Evolutionary conservation across 768 basidiomycete species (phyloP).

Genomic region (Bullera alba): DNA sequence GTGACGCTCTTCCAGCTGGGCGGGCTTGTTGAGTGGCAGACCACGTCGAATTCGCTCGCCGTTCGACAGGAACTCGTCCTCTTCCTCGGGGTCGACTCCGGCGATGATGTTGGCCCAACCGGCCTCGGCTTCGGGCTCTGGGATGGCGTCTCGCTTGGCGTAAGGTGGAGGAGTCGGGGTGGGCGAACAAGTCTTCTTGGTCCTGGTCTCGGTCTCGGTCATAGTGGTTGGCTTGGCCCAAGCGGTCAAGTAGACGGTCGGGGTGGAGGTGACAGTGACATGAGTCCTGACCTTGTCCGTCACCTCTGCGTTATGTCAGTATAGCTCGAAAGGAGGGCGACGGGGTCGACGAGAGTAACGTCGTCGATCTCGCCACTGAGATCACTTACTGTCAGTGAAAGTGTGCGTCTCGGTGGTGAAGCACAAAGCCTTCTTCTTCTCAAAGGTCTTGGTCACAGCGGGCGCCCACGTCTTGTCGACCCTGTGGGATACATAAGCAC

Average conservation of each 20-base stretch:
- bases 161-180: not conserved
- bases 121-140: conserved; percentile 7
- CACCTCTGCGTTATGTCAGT: not conserved
- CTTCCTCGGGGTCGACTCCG: conserved; percentile 7
- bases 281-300: not conserved
- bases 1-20: no score
- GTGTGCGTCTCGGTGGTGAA: not conserved
- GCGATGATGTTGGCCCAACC: no score
- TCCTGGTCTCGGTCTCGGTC: not conserved
- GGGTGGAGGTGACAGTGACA: conserved; percentile 8
- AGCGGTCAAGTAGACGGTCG: conserved; percentile 3
- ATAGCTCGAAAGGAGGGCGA: not conserved
- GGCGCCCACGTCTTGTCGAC: not conserved
- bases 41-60: conserved; percentile 12
- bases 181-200: not conserved
- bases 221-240: not conserved
- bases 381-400: not conserved
- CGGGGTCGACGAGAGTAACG: not conserved
- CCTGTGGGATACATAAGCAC: no score
- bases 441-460: not conserved
- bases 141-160: not conserved
- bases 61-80: conserved; percentile 7
- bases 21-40: conserved; percentile 8
- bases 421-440: not conserved
- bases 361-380: not conserved